These are phyloP conservation scores for Naegleria lovaniensis DNA, from an alignment of 208 protist genomes.

Conservation along the genomic window DNA sequence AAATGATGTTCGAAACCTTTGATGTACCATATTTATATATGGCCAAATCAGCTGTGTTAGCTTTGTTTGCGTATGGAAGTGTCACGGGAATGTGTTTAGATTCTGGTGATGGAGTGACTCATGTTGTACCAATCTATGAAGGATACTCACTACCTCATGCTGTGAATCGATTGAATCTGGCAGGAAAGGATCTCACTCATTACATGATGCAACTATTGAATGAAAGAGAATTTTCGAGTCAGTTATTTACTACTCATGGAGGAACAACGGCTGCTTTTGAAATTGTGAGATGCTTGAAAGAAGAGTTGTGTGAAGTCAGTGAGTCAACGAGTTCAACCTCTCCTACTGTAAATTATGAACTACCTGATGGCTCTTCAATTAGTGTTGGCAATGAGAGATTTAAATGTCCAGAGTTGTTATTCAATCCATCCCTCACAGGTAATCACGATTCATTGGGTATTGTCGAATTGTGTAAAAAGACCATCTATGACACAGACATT, in stretches of 20 bases:
- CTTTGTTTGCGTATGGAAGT: slow-evolving; percentile 22
- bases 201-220: slow-evolving; percentile 85
- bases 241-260: slow-evolving; percentile 45
- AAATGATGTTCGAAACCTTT: slow-evolving; percentile 31
- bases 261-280: slow-evolving; percentile 17
- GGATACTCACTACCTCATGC: slow-evolving; percentile 75
- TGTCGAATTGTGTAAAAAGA: slow-evolving; percentile 28
- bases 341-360: slow-evolving; percentile 13
- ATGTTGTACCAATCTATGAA: slow-evolving; percentile 41
- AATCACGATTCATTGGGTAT: slow-evolving; percentile 65
- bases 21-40: slow-evolving; percentile 22
- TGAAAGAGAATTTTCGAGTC: slow-evolving; percentile 73
- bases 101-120: background rate
- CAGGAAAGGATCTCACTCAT: slow-evolving; percentile 89
- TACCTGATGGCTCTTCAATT: slow-evolving; percentile 83
- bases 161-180: slow-evolving; percentile 83
- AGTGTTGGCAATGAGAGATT: slow-evolving; percentile 82
- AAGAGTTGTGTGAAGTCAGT: slow-evolving; percentile 63
- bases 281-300: slow-evolving; percentile 57
- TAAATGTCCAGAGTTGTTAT: slow-evolving; percentile 87
- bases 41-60: background rate
- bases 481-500: slow-evolving; percentile 79
- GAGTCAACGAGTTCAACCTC: background rate
- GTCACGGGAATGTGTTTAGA: slow-evolving; percentile 34
- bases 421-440: slow-evolving; percentile 63